phyloP scores from a whole-genome alignment of 495 filamentous ascomycete species.

The Aspergillus baeticus region DNA sequence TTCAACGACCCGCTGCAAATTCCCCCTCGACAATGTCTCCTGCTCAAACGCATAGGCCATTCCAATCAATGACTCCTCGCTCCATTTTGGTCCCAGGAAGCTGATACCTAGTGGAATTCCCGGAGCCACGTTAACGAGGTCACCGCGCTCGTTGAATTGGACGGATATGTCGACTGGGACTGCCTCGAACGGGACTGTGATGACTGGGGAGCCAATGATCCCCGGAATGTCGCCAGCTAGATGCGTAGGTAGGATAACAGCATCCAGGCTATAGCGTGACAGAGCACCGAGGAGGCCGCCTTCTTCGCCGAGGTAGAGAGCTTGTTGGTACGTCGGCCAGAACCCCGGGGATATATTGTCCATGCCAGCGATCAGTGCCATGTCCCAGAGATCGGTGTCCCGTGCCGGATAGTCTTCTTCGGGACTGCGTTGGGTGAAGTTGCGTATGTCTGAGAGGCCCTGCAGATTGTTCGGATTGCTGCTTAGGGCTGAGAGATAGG shows the following conservation, averaged over 20 bases:
- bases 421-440: constrained; percentile 44
- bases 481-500: constrained; percentile 46
- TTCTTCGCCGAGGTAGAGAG: constrained; percentile 43
- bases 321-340: constrained; percentile 43
- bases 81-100: constrained; percentile 57
- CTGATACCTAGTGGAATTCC: constrained; percentile 58
- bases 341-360: constrained; percentile 42
- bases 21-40: constrained; percentile 49
- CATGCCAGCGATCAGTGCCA: constrained; percentile 33
- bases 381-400: constrained; percentile 48
- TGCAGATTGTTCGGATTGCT: constrained; percentile 47
- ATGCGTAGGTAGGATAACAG: constrained; percentile 49
- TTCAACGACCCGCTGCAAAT: constrained; percentile 46
- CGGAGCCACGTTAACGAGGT: constrained; percentile 43
- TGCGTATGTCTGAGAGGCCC: constrained; percentile 36
- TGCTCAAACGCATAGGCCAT: constrained; percentile 71
- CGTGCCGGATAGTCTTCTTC: constrained; percentile 50
- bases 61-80: constrained; percentile 59
- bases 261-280: constrained; percentile 44
- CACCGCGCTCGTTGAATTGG: constrained; percentile 32
- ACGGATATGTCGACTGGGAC: constrained; percentile 46
- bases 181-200: constrained; percentile 54
- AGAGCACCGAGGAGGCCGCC: constrained; percentile 52
- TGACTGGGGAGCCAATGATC: constrained; percentile 47
- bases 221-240: constrained; percentile 44